Evolutionary conservation across 192 early-diverging fungal genomes (phyloP).

Genomic region (Linnemannia hyalina): DNA sequence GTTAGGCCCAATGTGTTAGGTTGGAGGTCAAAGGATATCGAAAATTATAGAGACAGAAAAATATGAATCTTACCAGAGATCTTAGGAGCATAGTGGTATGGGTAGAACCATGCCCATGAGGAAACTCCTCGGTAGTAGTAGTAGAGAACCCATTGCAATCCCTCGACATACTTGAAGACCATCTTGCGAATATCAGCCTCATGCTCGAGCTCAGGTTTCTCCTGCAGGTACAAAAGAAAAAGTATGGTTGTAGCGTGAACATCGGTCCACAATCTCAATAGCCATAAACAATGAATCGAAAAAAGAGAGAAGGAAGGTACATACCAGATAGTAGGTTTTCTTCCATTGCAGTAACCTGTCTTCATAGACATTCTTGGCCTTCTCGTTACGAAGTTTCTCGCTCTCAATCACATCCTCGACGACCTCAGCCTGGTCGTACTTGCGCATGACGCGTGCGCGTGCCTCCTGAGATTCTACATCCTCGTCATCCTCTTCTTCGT

Average conservation of each 20-base stretch:
- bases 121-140: conserved; percentile 98
- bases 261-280: neutral
- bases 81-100: conserved; percentile 97
- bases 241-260: neutral
- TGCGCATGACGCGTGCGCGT: conserved; percentile 67
- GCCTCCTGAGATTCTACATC: conserved; percentile 61
- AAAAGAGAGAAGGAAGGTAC: conserved; percentile 23
- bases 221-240: conserved; percentile 15
- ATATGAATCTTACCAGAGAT: conserved; percentile 80
- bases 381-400: conserved; percentile 58
- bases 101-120: conserved; percentile 99
- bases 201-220: conserved; percentile 59
- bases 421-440: conserved; percentile 64
- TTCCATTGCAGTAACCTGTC: conserved; percentile 76
- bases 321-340: conserved; percentile 67
- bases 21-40: neutral
- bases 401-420: conserved; percentile 65
- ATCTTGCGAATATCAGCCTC: conserved; percentile 65
- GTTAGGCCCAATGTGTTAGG: neutral
- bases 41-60: too few relatives aligned
- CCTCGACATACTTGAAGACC: conserved; percentile 86
- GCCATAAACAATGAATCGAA: neutral
- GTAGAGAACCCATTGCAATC: conserved; percentile 97
- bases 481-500: conserved; percentile 59
- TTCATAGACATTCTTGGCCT: conserved; percentile 84